Evolutionary conservation across 495 filamentous ascomycete species (phyloP).

Genomic region (Jackrogersella multiformis): DNA sequence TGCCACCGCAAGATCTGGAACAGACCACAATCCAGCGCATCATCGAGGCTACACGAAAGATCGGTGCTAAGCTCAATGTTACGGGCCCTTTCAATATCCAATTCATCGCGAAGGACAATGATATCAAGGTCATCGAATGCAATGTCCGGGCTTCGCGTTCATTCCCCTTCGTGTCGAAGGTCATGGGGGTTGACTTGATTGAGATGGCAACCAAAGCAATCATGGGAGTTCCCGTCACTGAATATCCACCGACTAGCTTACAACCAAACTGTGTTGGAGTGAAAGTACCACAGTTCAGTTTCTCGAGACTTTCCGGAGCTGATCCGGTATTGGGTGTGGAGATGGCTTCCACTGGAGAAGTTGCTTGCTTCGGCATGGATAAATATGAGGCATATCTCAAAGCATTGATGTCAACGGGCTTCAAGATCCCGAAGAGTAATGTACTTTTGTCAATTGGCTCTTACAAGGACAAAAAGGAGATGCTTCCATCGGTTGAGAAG

Average conservation of each 20-base stretch:
- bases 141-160: constrained; percentile 96
- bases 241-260: constrained; percentile 80
- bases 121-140: constrained; percentile 99
- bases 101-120: constrained; percentile 99
- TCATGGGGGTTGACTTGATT: constrained; percentile 97
- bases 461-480: constrained; percentile 96
- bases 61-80: constrained; percentile 92
- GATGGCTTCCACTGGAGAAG: constrained; percentile 98
- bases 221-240: constrained; percentile 80
- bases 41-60: constrained; percentile 94
- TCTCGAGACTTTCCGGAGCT: constrained; percentile 93
- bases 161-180: constrained; percentile 98
- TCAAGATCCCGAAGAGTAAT: constrained; percentile 94
- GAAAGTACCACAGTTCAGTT: constrained; percentile 98
- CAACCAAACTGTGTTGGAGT: constrained; percentile 89
- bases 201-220: constrained; percentile 99
- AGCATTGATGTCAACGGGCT: constrained; percentile 92
- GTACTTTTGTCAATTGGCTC: constrained; percentile 95
- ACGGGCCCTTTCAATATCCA: constrained; percentile 99
- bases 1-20: constrained; percentile 94
- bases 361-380: constrained; percentile 93
- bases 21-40: constrained; percentile 88
- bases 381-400: constrained; percentile 99
- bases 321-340: constrained; percentile 97
- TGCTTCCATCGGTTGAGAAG: constrained; percentile 91